Conservation (phyloP, 192 early-diverging fungal genomes). For the Geranomyces michiganensis region DNA sequence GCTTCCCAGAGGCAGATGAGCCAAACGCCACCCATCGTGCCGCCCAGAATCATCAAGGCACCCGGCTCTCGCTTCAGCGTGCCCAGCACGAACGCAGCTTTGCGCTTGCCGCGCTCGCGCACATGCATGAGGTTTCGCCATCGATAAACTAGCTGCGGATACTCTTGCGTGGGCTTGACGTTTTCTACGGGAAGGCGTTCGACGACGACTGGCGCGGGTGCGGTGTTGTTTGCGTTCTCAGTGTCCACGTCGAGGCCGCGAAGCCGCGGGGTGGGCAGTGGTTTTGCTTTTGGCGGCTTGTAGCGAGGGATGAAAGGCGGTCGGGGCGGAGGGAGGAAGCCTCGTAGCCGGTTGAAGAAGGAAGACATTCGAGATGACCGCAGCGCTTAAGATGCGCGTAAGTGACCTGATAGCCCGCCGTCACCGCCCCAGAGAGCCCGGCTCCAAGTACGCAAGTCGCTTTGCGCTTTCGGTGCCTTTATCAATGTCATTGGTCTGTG, state of each 20-base stretch:
- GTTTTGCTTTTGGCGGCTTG: neutral
- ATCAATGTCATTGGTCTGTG: too few relatives aligned
- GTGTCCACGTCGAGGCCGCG: neutral
- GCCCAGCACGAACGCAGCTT: constrained; percentile 18
- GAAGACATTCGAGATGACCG: too few relatives aligned
- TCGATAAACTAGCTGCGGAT: constrained; percentile 16
- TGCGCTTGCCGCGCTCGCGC: constrained; percentile 16
- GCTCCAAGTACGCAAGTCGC: too few relatives aligned
- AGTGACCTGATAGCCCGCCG: too few relatives aligned
- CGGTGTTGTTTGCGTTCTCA: constrained; percentile 2
- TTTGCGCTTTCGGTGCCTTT: too few relatives aligned
- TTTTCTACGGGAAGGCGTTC: constrained; percentile 8
- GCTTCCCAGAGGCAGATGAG: constrained; percentile 19
- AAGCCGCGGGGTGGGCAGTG: neutral
- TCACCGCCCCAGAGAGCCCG: too few relatives aligned
- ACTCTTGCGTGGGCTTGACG: constrained; percentile 11
- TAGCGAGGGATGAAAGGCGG: constrained; percentile 11
- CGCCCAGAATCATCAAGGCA: constrained; percentile 18
- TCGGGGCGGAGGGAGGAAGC: neutral
- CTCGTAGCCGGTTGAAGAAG: too few relatives aligned
- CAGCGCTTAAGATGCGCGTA: too few relatives aligned
- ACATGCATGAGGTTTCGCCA: neutral
- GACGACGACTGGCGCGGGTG: too few relatives aligned
- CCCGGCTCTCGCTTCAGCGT: constrained; percentile 20
- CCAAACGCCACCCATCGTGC: constrained; percentile 14